Evolutionary conservation across 768 basidiomycete species (phyloP), one percentile per base, ranked within the genome.

Genomic region (Cystoderma amianthinum): DNA sequence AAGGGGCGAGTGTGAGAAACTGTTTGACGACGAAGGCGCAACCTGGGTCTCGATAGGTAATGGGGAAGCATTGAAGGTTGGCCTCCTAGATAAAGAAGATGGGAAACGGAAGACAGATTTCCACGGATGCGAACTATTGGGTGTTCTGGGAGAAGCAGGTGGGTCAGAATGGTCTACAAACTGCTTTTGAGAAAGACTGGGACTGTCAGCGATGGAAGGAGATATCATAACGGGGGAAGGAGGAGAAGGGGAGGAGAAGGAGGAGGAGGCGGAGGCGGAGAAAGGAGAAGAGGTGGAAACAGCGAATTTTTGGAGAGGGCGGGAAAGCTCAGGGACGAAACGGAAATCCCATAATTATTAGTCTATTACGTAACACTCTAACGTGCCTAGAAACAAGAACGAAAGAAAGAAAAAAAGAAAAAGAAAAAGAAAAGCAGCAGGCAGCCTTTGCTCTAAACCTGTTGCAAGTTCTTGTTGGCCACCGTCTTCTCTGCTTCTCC

Each of bases 41-140:
- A 61, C 38, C 47, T 60, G 58, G 45, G 78, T 72, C 59, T 85
- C 75, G 43, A 80, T 62, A 36, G 73, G 55, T 42, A 80, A 61
- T 15, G 72, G 57, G 35, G 76, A 55, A 28, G 58, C 55, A 48
- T 63, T 67, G 32, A 49, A 56, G 17, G 65, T 48, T 23, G 70
- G 61, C 62, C 80, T 86, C 66, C 75, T 82, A 37, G 76, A 75
- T 5, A 83, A 82, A 22, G 70, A 60, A 51, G 68, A 82, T 19
- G 69, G 78, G 44, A 87, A 66, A 46, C 84, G 78, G 64, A 89
- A 80, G 46, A 87, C 72, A 16, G 82, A 78, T 61, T 80, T 87
- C 86, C 86, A 89, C 39, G 68, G 55, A 36, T 58, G 55, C 47
- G 65, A 50, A 32, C 60, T 60, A 38, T n/a, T n/a, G n/a, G 63